phyloP scores from a whole-genome alignment of 345 rosid genomes.

The Acer campestre region DNA sequence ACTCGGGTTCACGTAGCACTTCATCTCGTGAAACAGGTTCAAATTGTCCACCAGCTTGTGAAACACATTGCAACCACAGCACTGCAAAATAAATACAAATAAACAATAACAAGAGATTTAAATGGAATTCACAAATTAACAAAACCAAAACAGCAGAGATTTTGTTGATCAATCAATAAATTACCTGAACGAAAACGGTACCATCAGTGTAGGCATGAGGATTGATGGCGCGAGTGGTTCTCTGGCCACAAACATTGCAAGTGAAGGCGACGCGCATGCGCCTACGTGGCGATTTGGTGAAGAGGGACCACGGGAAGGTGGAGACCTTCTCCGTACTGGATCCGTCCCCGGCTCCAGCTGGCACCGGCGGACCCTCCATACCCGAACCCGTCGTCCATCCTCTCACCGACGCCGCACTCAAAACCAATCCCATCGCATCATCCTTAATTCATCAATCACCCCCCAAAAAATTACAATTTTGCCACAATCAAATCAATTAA shows the following conservation, averaged over 20 bases:
- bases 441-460: constrained; percentile 41
- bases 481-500: background rate
- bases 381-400: constrained; percentile 98
- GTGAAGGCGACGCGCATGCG: constrained; percentile 96
- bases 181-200: constrained; percentile 91
- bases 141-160: too few relatives aligned
- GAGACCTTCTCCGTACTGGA: constrained; percentile 55
- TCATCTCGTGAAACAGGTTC: constrained; percentile 89
- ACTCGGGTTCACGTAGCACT: constrained; percentile 70
- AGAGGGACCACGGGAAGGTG: constrained; percentile 89
- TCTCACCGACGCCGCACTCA: constrained; percentile 76
- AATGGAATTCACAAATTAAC: background rate
- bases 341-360: constrained; percentile 54
- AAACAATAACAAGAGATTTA: background rate
- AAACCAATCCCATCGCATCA: constrained; percentile 85
- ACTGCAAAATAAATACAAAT: constrained; percentile 40
- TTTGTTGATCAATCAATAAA: background rate
- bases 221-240: constrained; percentile 92
- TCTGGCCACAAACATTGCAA: constrained; percentile 85
- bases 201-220: constrained; percentile 93
- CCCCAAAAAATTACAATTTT: background rate
- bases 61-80: constrained; percentile 91
- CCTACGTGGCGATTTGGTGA: constrained; percentile 89
- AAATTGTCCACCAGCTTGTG: constrained; percentile 95
- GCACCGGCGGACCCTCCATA: constrained; percentile 85